Evolutionary conservation across 2,329 filamentous ascomycete genomes (phyloP), one percentile per base, ranked within the genome.

Genomic region (Ascochyta pisi): DNA sequence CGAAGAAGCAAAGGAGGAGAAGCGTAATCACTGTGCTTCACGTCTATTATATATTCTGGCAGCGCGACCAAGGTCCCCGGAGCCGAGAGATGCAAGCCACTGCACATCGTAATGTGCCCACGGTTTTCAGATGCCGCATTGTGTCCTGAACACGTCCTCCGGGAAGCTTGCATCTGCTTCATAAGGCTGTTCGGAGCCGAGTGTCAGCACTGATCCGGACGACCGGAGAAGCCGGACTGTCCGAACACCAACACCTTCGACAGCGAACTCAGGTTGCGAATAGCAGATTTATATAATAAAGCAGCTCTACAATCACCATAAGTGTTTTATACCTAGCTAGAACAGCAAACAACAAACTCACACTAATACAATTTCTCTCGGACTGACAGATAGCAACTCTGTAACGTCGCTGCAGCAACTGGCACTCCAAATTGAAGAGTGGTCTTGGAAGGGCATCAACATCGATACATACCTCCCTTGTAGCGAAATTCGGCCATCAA

Each of bases 101-200:
- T 35, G 33, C 13, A 12, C 15, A 6, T 35, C 8, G 15, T n/a
- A 16, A 7, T 35, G 13, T 19, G 33, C 33, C 8, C n/a, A 7
- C 33, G 4, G 12, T 5, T 15, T 2, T 5, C 33, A 35, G 16
- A 19, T 12, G 27, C 33, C 13, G 33, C 33, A 19, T 12, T 16
- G 16, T 34, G 37, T 26, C 3, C 13, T 12, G 22, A 34, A 13
- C 9, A 23, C 19, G 13, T 49, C 12, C 15, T 35, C 13, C 10
- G 29, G 22, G 7, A 7, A 19, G 16, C 39, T 19, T 29, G n/a
- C n/a, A 6, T n/a, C 12, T 19, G 15, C 41, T 24, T 24, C 37
- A 7, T 22, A 23, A 13, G 22, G 24, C 31, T 22, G n/a, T 7
- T 49, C 51, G 51, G 51, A 54, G 39, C 44, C 45, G 51, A 43